Base-by-base conservation (phyloP, 805 yeast genomes). In the Clavispora santaluciae region DNA sequence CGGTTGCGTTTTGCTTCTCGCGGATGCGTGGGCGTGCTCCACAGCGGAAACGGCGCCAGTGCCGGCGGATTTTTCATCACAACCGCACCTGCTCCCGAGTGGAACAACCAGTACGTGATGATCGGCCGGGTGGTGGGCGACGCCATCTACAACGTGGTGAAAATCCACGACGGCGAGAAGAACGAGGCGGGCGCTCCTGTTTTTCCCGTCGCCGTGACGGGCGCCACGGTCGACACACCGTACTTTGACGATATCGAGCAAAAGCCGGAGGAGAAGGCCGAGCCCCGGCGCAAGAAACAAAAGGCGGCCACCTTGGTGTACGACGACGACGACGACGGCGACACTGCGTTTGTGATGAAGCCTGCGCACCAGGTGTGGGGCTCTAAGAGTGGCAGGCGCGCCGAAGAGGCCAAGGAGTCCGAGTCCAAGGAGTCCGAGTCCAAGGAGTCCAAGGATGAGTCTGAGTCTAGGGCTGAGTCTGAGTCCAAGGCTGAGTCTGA, bases 61-160 rank as follows among this genome's bases (percentile, higher is more conserved):
- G 57, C 59, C 9, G 65, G 59, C 36, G 55, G 60, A 10, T 63
- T 64, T 41, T 56, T 61, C 38, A 54, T 58, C 15, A 76, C 85
- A 1, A 53, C 73, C 37, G 65, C 59, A 6, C 73, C 73, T 11
- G 48, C 72, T 10, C 73, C 76, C 6, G 71, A 70, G 29, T 61
- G 72, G 40, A 66, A 70, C 46, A 60, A 67, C 22, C 64, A 46
- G 68, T 79, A 11, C 36, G 49, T 50, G 12, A 50, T 79, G 17
- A 68, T 83, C 48, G 91, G 90, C 2, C 73, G 75, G 43, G 63
- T 82, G 11, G 71, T 72, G 2, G 86, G 78, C 3, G 76, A 76
- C 24, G 64, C 81, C 0, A 67, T 78, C 4, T 84, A 69, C 60
- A 75, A 66, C 22, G 72, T 79, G 11, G 56, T 73, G 25, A 64